Evolutionary conservation across 2,329 filamentous ascomycete genomes (phyloP), one percentile per base, ranked within the genome.

Genomic region (Colletotrichum echinochloae): DNA sequence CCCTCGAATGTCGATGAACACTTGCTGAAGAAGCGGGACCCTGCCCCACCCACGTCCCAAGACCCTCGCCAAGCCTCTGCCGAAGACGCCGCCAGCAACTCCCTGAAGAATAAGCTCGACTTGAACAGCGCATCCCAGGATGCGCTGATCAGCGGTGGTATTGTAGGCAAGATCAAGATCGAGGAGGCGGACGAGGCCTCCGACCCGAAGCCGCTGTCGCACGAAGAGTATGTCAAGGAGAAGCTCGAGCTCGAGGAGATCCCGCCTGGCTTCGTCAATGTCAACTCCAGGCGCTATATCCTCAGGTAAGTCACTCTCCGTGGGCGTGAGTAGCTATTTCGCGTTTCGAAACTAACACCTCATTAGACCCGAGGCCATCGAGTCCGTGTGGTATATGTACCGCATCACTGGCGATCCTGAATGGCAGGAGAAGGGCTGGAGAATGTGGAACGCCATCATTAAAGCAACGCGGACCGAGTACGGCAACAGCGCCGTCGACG

Each of bases 371-470:
- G 94, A 97, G 83, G 93, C 93, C 0, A 94, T 97, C 75, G 94
- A 97, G 77, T 94, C 91, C 0, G 90, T 97, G 18, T 97, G 94
- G 87, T 93, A 95, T 82, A 91, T 97, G 85, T 96, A 97, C 82
- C 92, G 94, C 77, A 94, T 97, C 80, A 97, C 94, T 0, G 94
- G 94, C 57, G 92, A 96, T 73, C 81, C 86, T 1, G 80, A 81
- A 5, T 94, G 93, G 86, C 91, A 92, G 78, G 93, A 97, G 35
- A 91, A 92, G 74, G 95, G 93, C 20, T 97, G 94, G 94, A 84
- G 85, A 60, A 97, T 97, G 93, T 97, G 94, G 78, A 82, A 90
- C 73, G 85, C 91, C 26, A 89, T 96, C 60, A 85, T 92, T 66
- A 86, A 86, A 41, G 85, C 89, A 39, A 94, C 93, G 2, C 83